Evolutionary conservation across 2,329 filamentous ascomycete species (phyloP), one percentile per base, ranked within the genome.

Genomic region (Esteya vermicola): DNA sequence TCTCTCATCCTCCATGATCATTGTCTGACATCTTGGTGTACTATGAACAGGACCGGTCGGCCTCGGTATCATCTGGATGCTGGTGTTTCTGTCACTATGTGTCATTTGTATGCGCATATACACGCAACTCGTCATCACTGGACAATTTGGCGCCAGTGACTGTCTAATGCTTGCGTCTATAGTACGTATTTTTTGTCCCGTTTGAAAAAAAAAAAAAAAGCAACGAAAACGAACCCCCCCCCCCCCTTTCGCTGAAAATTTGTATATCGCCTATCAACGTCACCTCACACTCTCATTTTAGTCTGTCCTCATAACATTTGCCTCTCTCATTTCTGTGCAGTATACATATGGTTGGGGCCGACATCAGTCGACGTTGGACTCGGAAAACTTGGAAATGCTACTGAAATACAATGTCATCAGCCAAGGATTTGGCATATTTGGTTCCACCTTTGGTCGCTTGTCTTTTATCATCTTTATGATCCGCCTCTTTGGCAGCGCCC

Each of bases 41-140:
- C n/a, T n/a, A n/a, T n/a, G n/a, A n/a, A 26, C 12, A 25, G 38
- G 38, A 1, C 38, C 38, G 10, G 21, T 18, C 8, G 38, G 38
- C 10, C 31, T 39, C 18, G 38, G 38, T n/a, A 18, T 39, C 31
- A 39, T 39, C 38, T 39, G 38, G 38, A 39, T 33, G 30, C 18
- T 39, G 20, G 38, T 34, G 4, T 14, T 20, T 13, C 22, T 39
- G 21, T 19, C 30, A 9, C 25, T 33, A 12, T 10, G 20, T 14
- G 30, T 39, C 10, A 21, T 39, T 7, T 18, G 9, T 7, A 16
- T 39, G 27, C 38, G 38, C 30, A 14, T 39, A 16, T 39, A 39
- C 30, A 25, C 38, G 14, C 38, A 39, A 23, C 10, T 33, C 8
- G 30, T 30, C 14, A 19, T 39, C 31, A 39, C 30, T 14, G 27